Evolutionary conservation across 129 eudicot genomes (phyloP).

Genomic region (Centaurea solstitialis): DNA sequence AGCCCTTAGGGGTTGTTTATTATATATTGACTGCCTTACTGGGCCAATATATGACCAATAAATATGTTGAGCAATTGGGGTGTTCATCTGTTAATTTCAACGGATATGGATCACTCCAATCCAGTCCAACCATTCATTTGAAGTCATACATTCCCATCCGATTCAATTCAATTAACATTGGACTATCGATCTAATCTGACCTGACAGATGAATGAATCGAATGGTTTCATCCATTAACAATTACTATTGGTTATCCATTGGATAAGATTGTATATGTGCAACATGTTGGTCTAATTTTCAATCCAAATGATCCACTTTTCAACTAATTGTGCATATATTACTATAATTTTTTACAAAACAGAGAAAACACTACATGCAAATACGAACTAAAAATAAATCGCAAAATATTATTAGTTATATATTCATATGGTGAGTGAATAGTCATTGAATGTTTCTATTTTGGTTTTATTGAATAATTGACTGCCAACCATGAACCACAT

Average conservation of each 20-base stretch:
- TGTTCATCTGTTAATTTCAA: neutral
- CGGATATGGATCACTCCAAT: too few species aligned
- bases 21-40: too few species aligned
- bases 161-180: neutral
- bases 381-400: neutral
- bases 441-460: too few species aligned
- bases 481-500: neutral
- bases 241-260: too few species aligned
- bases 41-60: neutral
- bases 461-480: neutral
- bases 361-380: neutral
- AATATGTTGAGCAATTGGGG: neutral
- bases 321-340: neutral
- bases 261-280: neutral
- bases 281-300: neutral
- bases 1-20: neutral
- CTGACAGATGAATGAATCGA: too few species aligned
- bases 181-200: neutral
- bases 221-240: too few species aligned
- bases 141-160: too few species aligned
- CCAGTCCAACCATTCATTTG: neutral
- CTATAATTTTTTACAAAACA: neutral
- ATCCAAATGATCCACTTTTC: neutral
- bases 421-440: neutral
- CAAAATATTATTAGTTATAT: too few species aligned